Evolutionary conservation across 1,284 basidiomycete genomes (phyloP), one percentile per base, ranked within the genome.

Genomic region (Pseudozyma tsukubaensis): DNA sequence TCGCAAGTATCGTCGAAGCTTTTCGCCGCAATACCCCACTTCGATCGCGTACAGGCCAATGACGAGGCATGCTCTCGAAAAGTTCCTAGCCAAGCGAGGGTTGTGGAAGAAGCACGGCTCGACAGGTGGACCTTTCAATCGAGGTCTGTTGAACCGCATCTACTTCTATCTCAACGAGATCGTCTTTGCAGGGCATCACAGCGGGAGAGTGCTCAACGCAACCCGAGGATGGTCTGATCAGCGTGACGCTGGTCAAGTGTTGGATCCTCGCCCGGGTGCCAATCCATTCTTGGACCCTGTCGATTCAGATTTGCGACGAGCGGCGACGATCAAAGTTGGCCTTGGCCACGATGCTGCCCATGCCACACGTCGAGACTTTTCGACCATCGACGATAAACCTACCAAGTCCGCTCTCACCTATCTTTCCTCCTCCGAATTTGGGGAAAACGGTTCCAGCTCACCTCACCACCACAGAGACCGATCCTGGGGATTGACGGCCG

Each of bases 21-120:
- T 93, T 80, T 89, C 91, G 77, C 92, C 92, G 0, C 88, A 90
- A 75, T 92, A 90, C 76, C 88, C 89, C 9, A 88, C 89, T 0
- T 92, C 90, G 2, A 90, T 94, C 70, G 91, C 91, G 7, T 94
- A 93, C 79, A 88, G 86, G 0, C 92, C 92, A 3, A 85, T 93
- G 42, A 87, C 91, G n/a, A 88, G 92, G 7, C 79, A 89, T 0
- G 88, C 87, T 0, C 83, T 93, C 48, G 91, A 92, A 81, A 81
- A 84, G 2, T 92, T 92, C 77, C 86, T 93, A 8, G 84, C 82
- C 0, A 89, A 91, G 77, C 86, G 90, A 14, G 90, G 90, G 0
- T 84, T 92, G 18, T 85, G 89, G 58, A 87, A 88, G 40, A 87
- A 86, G 49, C 86, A 85, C 29, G 85, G 88, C 0, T 85, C 84